Evolutionary conservation across 2,329 filamentous ascomycete genomes (phyloP).

Genomic region (Sphaerulina musiva): DNA sequence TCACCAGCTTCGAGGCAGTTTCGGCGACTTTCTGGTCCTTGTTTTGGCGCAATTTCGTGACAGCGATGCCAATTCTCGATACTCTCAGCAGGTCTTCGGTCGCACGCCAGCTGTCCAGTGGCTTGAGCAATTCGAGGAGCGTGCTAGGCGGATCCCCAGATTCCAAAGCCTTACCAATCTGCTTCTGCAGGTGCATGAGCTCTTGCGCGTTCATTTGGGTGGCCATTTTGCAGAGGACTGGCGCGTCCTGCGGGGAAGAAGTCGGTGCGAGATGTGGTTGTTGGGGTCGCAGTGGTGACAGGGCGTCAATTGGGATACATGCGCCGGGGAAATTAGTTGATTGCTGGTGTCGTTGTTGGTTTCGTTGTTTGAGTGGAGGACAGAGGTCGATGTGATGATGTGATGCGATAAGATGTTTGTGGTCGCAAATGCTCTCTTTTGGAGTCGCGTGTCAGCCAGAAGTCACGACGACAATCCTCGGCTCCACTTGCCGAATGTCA

Average conservation of each 20-base stretch:
- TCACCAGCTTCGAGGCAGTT: slow-evolving; percentile 73
- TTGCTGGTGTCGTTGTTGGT: too few relatives aligned
- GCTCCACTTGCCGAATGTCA: too few relatives aligned
- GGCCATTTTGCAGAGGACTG: slow-evolving; percentile 17
- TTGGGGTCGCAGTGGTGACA: too few relatives aligned
- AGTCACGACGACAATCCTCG: too few relatives aligned
- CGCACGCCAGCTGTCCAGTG: slow-evolving; percentile 73
- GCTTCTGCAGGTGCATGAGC: slow-evolving; percentile 68
- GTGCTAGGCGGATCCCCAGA: slow-evolving; percentile 67
- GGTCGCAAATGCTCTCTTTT: too few relatives aligned
- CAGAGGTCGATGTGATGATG: too few relatives aligned
- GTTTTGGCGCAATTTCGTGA: slow-evolving; percentile 78
- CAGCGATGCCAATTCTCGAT: slow-evolving; percentile 83
- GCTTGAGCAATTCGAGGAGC: slow-evolving; percentile 65
- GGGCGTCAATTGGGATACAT: too few relatives aligned
- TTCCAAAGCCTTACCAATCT: slow-evolving; percentile 69
- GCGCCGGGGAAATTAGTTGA: too few relatives aligned
- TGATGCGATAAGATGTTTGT: too few relatives aligned
- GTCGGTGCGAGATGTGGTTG: too few relatives aligned
- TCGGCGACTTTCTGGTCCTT: slow-evolving; percentile 66
- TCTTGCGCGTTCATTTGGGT: slow-evolving; percentile 70
- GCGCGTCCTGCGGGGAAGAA: not conserved
- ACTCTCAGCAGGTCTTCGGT: slow-evolving; percentile 85
- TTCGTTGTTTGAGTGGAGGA: too few relatives aligned
- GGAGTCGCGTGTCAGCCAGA: too few relatives aligned